These are phyloP conservation scores for Oryza glaberrima DNA, from an alignment of 176 grass and related monocot genomes.

Conservation along the genomic window DNA sequence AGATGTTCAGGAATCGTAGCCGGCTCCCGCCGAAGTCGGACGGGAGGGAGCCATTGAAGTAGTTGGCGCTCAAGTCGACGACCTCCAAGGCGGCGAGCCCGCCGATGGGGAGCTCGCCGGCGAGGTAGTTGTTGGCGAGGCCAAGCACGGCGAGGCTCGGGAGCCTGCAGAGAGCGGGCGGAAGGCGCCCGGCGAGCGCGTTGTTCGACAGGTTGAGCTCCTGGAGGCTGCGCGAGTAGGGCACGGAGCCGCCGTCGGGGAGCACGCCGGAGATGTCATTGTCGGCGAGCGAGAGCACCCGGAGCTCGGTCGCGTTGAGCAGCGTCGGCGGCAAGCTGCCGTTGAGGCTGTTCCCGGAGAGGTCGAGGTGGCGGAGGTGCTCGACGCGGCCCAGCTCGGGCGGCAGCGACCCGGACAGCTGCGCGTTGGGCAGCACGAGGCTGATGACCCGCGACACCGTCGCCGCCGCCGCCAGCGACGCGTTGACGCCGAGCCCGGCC, in stretches of 20 bases:
- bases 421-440: constrained; percentile 65
- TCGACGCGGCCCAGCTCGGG: constrained; percentile 67
- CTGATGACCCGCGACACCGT: constrained; percentile 84
- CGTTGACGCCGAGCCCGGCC: background rate
- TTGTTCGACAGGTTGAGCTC: constrained; percentile 84
- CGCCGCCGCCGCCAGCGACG: constrained; percentile 33
- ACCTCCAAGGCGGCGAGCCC: constrained; percentile 60
- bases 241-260: constrained; percentile 31
- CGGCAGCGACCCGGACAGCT: constrained; percentile 52
- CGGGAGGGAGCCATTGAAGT: constrained; percentile 65
- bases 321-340: constrained; percentile 53
- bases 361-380: constrained; percentile 89
- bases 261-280: constrained; percentile 64
- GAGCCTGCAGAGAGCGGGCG: constrained; percentile 44
- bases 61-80: constrained; percentile 75
- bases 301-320: constrained; percentile 72
- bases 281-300: constrained; percentile 64
- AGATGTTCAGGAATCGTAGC: constrained; percentile 68
- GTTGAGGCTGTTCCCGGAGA: constrained; percentile 72
- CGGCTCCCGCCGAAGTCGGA: constrained; percentile 53
- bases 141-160: constrained; percentile 59
- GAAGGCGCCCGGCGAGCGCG: constrained; percentile 56
- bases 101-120: constrained; percentile 51
- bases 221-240: constrained; percentile 44
- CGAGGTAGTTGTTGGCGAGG: constrained; percentile 70